Evolutionary conservation across 208 protist genomes (phyloP).

Genomic region (Acanthamoeba quina): DNA sequence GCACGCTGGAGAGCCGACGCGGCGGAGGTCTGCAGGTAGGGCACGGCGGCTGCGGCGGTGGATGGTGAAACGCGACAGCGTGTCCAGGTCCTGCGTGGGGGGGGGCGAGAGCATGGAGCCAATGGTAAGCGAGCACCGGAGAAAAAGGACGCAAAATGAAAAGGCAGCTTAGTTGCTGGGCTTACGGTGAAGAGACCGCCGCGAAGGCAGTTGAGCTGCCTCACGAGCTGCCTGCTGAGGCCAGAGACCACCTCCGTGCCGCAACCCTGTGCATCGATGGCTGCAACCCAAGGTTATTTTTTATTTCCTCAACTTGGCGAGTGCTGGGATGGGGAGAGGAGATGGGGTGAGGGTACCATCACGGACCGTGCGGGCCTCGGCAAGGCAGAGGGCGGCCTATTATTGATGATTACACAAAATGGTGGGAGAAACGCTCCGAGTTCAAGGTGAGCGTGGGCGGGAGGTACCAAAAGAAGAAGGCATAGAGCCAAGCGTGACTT

Average conservation of each 20-base stretch:
- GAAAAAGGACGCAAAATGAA: background rate
- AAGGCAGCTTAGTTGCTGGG: background rate
- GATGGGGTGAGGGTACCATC: background rate
- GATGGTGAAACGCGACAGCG: background rate
- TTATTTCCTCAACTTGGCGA: background rate
- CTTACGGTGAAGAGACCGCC: background rate
- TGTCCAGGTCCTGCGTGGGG: background rate
- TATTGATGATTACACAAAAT: too few relatives aligned
- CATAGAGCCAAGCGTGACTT: background rate
- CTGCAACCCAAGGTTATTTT: background rate
- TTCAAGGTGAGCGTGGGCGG: too few relatives aligned
- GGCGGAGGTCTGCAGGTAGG: constrained; percentile 5
- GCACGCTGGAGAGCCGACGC: constrained; percentile 7
- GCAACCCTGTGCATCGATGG: background rate
- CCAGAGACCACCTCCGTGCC: background rate
- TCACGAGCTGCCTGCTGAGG: constrained; percentile 9
- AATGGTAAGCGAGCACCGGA: background rate
- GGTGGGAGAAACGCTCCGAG: too few relatives aligned
- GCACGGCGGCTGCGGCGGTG: constrained; percentile 6
- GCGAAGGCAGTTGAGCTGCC: background rate
- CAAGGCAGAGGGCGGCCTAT: background rate
- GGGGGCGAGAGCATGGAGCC: background rate
- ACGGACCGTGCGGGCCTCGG: background rate
- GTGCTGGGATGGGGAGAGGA: background rate
- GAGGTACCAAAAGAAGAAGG: background rate